Conservation (phyloP, 1,139 yeast species). For the Pichia sp. region DNA sequence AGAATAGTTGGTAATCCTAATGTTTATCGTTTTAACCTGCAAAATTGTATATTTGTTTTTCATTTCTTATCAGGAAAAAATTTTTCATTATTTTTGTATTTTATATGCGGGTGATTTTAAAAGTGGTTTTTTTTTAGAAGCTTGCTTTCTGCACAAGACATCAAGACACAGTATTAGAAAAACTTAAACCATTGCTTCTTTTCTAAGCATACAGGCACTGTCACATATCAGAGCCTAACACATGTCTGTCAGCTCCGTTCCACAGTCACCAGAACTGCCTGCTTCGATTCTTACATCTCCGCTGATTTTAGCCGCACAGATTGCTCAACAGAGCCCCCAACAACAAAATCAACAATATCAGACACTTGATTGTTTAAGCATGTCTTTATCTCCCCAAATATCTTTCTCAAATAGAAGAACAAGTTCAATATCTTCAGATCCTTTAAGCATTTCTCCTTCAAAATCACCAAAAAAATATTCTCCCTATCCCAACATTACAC, state of each 20-base stretch:
- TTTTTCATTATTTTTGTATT: no score
- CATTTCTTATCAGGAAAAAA: no score
- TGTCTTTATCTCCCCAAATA: conserved; percentile 5
- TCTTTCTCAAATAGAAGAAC: background rate
- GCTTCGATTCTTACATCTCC: background rate
- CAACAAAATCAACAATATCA: background rate
- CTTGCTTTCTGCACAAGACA: no score
- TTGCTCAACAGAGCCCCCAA: background rate
- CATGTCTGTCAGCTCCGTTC: background rate
- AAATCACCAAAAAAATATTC: conserved; percentile 1
- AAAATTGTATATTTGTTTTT: no score
- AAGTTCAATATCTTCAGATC: conserved; percentile 6
- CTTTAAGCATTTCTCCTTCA: background rate
- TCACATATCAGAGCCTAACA: no score
- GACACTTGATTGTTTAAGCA: background rate
- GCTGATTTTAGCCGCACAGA: background rate
- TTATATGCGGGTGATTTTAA: no score
- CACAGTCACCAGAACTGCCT: background rate
- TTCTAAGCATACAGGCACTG: no score
- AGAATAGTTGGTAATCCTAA: no score
- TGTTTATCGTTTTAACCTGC: no score
- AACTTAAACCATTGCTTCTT: no score
- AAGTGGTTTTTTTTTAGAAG: no score
- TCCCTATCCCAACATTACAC: background rate
- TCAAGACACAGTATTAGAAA: no score